Conservation (phyloP, 306 rosid genomes). For the Neltuma alba region DNA sequence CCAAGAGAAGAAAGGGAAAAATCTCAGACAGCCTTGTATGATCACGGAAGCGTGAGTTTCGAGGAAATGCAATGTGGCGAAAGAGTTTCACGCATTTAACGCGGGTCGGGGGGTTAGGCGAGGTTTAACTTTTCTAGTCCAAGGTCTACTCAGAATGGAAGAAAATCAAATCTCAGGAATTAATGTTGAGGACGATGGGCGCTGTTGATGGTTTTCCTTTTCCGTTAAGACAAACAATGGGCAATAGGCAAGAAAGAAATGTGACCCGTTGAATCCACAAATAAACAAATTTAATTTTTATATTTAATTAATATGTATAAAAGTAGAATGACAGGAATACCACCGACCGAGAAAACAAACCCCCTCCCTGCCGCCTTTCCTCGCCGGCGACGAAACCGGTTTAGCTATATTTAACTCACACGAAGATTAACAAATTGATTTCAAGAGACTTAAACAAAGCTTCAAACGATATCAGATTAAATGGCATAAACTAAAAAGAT, state of each 20-base stretch:
- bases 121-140: constrained; percentile 20
- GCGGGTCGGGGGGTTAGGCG: constrained; percentile 9
- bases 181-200: neutral
- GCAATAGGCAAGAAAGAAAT: neutral
- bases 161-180: neutral
- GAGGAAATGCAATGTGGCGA: neutral
- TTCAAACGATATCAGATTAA: neutral
- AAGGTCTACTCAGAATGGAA: neutral
- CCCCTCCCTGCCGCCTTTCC: too few relatives aligned
- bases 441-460: neutral
- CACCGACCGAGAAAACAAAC: too few relatives aligned
- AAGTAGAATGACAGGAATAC: neutral
- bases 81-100: neutral
- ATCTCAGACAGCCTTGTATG: neutral
- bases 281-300: neutral
- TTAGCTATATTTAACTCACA: neutral
- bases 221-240: constrained; percentile 4
- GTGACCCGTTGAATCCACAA: too few relatives aligned
- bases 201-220: constrained; percentile 9
- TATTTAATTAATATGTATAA: too few relatives aligned
- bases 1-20: neutral
- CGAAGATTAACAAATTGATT: neutral
- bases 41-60: neutral
- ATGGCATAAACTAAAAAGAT: neutral
- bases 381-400: neutral